Percentiles rank a stretch among this genome's conserved stretches.
Evolutionary conservation across 768 basidiomycete species (phyloP).

Genomic region (Xerocomus potaroensis): DNA sequence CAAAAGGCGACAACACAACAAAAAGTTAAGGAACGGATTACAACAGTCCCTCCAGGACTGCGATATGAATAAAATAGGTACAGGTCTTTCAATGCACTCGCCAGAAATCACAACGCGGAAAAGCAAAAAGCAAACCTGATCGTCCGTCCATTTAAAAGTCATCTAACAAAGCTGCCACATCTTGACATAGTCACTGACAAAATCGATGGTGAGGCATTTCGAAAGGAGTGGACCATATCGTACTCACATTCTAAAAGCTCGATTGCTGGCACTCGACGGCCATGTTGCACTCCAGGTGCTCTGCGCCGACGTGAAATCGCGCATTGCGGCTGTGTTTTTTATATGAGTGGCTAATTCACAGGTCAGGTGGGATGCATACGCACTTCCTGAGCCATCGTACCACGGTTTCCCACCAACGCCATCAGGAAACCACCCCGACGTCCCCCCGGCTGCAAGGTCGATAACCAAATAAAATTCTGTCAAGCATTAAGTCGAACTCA

Average conservation of each 20-base stretch:
- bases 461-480: slow-evolving; percentile 78
- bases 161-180: slow-evolving; percentile 31
- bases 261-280: slow-evolving; percentile 56
- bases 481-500: slow-evolving; percentile 5
- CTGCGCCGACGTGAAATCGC: slow-evolving; percentile 59
- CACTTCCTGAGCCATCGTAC: slow-evolving; percentile 56
- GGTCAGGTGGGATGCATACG: slow-evolving; percentile 16
- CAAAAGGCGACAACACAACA: too few species aligned
- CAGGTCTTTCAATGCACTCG: too few species aligned
- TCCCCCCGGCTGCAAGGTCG: slow-evolving; percentile 76
- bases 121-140: too few species aligned
- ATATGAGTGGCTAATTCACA: slow-evolving; percentile 19
- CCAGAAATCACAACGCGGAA: too few species aligned
- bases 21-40: too few species aligned
- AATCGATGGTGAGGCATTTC: too few species aligned
- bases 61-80: too few species aligned
- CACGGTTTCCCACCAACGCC: slow-evolving; percentile 56
- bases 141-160: too few species aligned
- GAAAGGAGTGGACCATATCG: too few species aligned
- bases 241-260: slow-evolving; percentile 64
- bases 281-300: slow-evolving; percentile 71
- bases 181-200: slow-evolving; percentile 28
- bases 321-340: slow-evolving; percentile 49
- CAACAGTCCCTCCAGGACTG: too few species aligned
- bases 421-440: slow-evolving; percentile 50